phyloP scores from a whole-genome alignment of 2,329 filamentous ascomycete genomes.

The Gaeumannomyces sp. region DNA sequence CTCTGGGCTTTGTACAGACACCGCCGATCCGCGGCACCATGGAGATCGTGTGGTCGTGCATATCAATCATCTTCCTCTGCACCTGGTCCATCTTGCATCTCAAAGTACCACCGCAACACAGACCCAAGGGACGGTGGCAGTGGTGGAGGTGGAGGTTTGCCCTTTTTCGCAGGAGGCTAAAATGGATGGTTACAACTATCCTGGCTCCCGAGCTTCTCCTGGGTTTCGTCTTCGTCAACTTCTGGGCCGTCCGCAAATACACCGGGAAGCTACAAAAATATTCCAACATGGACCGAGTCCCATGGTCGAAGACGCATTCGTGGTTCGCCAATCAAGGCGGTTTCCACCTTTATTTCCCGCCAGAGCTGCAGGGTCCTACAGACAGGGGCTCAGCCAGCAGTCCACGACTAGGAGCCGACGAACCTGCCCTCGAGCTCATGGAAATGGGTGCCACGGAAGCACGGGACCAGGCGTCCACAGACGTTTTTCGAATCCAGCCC shows the following conservation, averaged over 20 bases:
- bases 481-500: too few species aligned
- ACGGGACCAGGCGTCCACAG: too few species aligned
- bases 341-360: not conserved
- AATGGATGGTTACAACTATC: not conserved
- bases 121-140: not conserved
- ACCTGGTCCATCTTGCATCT: constrained; percentile 15
- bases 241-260: too few species aligned
- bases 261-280: not conserved
- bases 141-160: not conserved
- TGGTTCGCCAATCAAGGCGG: not conserved
- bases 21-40: constrained; percentile 14
- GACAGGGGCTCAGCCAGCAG: too few species aligned
- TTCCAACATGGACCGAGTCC: not conserved
- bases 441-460: too few species aligned
- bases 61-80: constrained; percentile 15
- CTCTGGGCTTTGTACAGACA: not conserved
- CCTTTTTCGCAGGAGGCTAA: not conserved
- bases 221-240: not conserved
- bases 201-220: not conserved
- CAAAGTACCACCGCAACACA: not conserved
- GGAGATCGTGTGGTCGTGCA: constrained; percentile 18
- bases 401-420: not conserved
- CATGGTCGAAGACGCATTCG: not conserved
- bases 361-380: not conserved
- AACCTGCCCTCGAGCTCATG: not conserved